Evolutionary conservation across 345 rosid species (phyloP).

Genomic region (Adansonia digitata): DNA sequence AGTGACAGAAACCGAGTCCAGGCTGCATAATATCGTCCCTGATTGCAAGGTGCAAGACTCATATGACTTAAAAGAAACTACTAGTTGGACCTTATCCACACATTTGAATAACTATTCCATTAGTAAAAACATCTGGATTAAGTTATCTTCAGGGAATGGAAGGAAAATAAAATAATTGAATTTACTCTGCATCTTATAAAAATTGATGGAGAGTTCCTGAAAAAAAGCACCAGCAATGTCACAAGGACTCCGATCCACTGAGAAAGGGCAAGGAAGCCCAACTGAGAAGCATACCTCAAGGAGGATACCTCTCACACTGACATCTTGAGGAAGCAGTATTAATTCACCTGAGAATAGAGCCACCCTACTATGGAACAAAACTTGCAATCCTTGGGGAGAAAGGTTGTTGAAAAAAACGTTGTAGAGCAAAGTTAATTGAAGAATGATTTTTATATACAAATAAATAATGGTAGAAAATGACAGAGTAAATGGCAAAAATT

Average conservation of each 20-base stretch:
- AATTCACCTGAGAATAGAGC: conserved; percentile 34
- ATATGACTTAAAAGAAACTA: neutral
- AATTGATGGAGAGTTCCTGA: conserved; percentile 1
- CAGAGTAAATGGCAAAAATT: neutral
- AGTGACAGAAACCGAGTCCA: neutral
- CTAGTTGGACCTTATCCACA: neutral
- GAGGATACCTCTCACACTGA: conserved; percentile 55
- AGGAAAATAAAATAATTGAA: neutral
- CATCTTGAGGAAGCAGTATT: conserved; percentile 31
- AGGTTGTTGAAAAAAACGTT: conserved; percentile 27
- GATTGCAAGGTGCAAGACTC: neutral
- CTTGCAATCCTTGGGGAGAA: conserved; percentile 42
- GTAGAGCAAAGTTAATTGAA: conserved; percentile 26
- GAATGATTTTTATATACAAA: conserved; percentile 21
- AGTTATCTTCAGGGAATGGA: neutral
- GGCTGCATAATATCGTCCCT: neutral
- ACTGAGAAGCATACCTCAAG: conserved; percentile 53
- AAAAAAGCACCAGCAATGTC: conserved; percentile 6
- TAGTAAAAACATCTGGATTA: neutral
- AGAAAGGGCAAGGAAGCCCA: conserved; percentile 34
- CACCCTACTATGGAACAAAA: conserved; percentile 35
- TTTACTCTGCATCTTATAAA: neutral
- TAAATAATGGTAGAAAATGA: conserved; percentile 22
- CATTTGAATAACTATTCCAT: neutral
- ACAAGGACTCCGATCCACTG: neutral